Percentiles rank a stretch among this genome's conserved stretches.
Conservation (phyloP, 2,329 filamentous ascomycete genomes). For the Alternaria longipes region DNA sequence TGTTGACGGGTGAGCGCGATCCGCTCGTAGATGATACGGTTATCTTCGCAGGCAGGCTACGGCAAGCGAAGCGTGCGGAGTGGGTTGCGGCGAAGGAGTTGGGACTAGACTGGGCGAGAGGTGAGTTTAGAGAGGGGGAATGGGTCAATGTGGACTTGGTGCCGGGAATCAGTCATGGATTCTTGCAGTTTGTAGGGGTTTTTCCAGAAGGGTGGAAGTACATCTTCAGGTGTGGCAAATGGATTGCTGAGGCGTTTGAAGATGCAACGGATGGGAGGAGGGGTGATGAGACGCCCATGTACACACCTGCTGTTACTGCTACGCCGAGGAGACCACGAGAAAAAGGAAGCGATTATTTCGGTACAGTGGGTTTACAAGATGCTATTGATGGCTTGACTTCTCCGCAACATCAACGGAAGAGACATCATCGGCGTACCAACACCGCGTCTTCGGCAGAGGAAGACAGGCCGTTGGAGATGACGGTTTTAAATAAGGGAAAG, state of each 20-base stretch:
- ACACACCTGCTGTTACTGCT: conserved; percentile 15
- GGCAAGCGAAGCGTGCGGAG: conserved; percentile 74
- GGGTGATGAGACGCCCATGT: conserved; percentile 24
- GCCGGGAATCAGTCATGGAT: conserved; percentile 90
- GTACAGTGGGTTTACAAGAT: conserved; percentile 77
- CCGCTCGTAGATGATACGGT: conserved; percentile 96
- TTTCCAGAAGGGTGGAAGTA: conserved; percentile 93
- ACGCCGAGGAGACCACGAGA: neutral
- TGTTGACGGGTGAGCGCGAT: conserved; percentile 93
- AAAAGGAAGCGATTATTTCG: conserved; percentile 75
- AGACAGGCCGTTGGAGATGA: conserved; percentile 83
- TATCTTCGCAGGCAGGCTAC: conserved; percentile 89
- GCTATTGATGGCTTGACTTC: conserved; percentile 66
- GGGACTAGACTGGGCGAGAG: conserved; percentile 62
- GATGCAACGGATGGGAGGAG: conserved; percentile 41
- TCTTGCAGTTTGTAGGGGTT: conserved; percentile 86
- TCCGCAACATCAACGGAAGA: conserved; percentile 39
- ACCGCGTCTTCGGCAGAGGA: conserved; percentile 75
- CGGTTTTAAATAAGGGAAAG: conserved; percentile 46
- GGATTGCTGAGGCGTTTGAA: conserved; percentile 82
- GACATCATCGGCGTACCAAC: conserved; percentile 58
- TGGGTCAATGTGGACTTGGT: conserved; percentile 84
- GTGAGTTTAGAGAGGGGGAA: conserved; percentile 74
- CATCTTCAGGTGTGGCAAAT: conserved; percentile 78
- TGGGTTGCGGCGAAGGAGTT: conserved; percentile 65